Evolutionary conservation across 75 land plant species (phyloP), one percentile per base, ranked within the genome.

Genomic region (Pseudotsuga menziesii): DNA sequence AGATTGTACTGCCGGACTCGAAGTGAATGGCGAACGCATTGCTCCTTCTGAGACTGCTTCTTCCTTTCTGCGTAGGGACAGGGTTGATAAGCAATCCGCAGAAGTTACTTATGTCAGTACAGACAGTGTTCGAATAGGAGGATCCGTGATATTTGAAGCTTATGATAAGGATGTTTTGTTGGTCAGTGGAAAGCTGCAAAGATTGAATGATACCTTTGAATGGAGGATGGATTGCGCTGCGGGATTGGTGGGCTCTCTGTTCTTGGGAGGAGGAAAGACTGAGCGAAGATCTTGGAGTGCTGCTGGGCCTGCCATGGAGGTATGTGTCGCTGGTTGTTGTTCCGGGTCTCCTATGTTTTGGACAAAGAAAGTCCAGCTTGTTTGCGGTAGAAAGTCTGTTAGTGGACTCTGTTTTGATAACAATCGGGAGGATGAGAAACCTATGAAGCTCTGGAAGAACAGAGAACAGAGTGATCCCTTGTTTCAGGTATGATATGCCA

Each of bases 71-170:
- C 77, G 88, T n/a, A 85, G 97, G 25, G 97, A 93, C 63, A 77
- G 98, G 57, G 82, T 91, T 3, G 98, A 96, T 83, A 89, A 82
- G 83, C 88, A 86, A 63, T 83, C 91, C 16, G 86, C 84, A 32
- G 94, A 93, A 79, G 94, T 87, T 14, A 96, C 90, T 57, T 96
- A 88, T 81, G 87, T 96, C 27, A 83, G 93, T 79, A 96, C 97
- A 15, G 93, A 96, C 66, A 80, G 85, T 82, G 77, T 93, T 59
- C 80, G 89, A 61, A 82, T 88, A 23, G 89, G 85, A 15, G 92
- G 91, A 20, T 81, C 88, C 48, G 78, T 90, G 64, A 77, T 70
- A 35, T 96, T 93, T 74, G 88, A 93, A 78, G 91, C 93, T 5
- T 87, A 70, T 58, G 64, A 91, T 54, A 80, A 80, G 54, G 82